Evolutionary conservation across 108 stramenopile species (phyloP).

Genomic region (Cyclotella choctawhatcheeana): DNA sequence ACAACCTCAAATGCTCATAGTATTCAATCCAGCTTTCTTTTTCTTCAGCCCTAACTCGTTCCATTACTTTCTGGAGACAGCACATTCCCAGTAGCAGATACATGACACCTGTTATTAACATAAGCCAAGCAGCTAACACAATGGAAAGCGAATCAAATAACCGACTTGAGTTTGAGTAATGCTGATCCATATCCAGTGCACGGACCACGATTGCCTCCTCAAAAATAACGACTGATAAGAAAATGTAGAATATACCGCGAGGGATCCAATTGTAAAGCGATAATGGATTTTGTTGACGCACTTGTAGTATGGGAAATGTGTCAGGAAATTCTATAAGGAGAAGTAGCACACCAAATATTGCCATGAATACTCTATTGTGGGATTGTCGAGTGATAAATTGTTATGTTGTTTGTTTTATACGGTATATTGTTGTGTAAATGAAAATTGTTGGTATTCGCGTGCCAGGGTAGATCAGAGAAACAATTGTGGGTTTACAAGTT

Average conservation of each 20-base stretch:
- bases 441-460: background rate
- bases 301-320: slow-evolving; percentile 36
- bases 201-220: slow-evolving; percentile 43
- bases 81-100: slow-evolving; percentile 74
- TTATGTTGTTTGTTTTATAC: background rate
- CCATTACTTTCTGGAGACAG: slow-evolving; percentile 71
- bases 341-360: slow-evolving; percentile 32
- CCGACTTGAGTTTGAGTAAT: slow-evolving; percentile 32
- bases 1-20: slow-evolving; percentile 54
- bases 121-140: slow-evolving; percentile 62
- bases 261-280: slow-evolving; percentile 49
- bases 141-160: slow-evolving; percentile 61
- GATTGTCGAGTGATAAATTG: too few species aligned
- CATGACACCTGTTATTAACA: slow-evolving; percentile 57
- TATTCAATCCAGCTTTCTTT: slow-evolving; percentile 50
- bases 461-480: background rate
- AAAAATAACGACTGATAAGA: slow-evolving; percentile 36
- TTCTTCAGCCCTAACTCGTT: slow-evolving; percentile 54
- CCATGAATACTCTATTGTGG: slow-evolving; percentile 33
- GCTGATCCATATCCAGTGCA: slow-evolving; percentile 24
- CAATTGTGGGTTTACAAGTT: background rate
- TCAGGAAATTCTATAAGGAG: slow-evolving; percentile 44
- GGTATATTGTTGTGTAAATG: slow-evolving; percentile 4
- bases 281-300: slow-evolving; percentile 16
- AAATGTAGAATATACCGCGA: slow-evolving; percentile 50